Percentiles rank a stretch among this genome's conserved stretches.
Conservation (phyloP, 2,329 filamentous ascomycete genomes). For the Penicillium brasilianum region DNA sequence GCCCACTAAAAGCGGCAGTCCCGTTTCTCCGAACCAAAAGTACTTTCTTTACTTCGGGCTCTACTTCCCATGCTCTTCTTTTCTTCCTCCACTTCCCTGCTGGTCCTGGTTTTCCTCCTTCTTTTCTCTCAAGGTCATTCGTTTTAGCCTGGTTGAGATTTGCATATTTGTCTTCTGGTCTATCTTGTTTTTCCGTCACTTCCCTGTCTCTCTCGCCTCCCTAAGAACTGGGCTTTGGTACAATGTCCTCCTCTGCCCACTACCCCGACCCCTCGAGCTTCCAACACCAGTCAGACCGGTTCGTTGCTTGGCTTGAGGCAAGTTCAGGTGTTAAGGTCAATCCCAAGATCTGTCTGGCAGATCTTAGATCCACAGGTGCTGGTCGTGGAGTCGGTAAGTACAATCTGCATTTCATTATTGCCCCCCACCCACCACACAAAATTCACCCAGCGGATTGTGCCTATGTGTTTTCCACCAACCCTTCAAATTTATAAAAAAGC, state of each 20-base stretch:
- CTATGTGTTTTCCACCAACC: slow-evolving; percentile 15
- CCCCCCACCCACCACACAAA: slow-evolving; percentile 28
- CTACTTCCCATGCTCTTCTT: slow-evolving; percentile 19
- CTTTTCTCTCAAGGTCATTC: neutral
- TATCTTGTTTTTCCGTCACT: neutral
- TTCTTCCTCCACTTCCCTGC: slow-evolving; percentile 15
- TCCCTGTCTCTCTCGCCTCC: slow-evolving; percentile 19
- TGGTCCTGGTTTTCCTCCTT: neutral
- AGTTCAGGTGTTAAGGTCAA: slow-evolving; percentile 60
- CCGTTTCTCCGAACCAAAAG: slow-evolving; percentile 26
- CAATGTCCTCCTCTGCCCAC: slow-evolving; percentile 45
- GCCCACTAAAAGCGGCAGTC: slow-evolving; percentile 24
- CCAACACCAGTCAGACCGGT: slow-evolving; percentile 55
- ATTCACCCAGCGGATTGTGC: slow-evolving; percentile 11
- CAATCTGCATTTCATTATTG: slow-evolving; percentile 8
- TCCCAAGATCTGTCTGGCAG: slow-evolving; percentile 62
- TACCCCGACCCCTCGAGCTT: slow-evolving; percentile 46
- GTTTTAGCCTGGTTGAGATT: neutral
- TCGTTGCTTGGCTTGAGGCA: slow-evolving; percentile 62
- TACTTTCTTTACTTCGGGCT: slow-evolving; percentile 22
- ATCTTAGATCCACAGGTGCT: slow-evolving; percentile 60
- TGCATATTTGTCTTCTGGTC: slow-evolving; percentile 5
- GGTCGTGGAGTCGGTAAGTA: slow-evolving; percentile 67
- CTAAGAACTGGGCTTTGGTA: slow-evolving; percentile 14
- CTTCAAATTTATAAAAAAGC: slow-evolving; percentile 24